Conservation (phyloP, 164 flowering plant species). For the Vitis amurensis region DNA sequence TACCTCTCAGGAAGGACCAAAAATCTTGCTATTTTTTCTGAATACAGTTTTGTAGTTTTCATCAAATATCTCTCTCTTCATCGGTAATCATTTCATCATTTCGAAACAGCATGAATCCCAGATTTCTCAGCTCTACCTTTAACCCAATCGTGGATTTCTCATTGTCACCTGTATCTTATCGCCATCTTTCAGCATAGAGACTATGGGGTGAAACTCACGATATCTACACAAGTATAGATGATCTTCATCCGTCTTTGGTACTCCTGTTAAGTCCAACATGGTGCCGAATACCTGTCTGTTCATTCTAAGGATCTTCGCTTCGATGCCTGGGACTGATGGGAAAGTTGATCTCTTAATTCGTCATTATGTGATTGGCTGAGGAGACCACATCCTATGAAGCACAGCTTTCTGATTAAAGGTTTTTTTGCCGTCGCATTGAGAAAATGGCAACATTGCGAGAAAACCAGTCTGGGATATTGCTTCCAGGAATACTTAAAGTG, state of each 20-base stretch:
- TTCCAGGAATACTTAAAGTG: constrained; percentile 6
- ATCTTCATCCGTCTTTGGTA: constrained; percentile 4
- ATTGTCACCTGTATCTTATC: not conserved
- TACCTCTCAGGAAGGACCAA: not conserved
- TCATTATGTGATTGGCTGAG: not conserved
- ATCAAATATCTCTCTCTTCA: not conserved
- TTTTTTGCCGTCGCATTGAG: not conserved
- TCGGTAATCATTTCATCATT: constrained; percentile 15
- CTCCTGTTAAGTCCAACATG: constrained; percentile 2
- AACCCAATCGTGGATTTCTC: not conserved
- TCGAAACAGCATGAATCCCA: constrained; percentile 11
- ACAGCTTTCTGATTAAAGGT: not conserved
- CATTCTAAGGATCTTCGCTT: not conserved
- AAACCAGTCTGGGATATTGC: constrained; percentile 11
- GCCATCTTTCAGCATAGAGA: not conserved
- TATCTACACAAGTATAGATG: constrained; percentile 9
- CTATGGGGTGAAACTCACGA: constrained; percentile 2
- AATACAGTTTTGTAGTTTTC: constrained; percentile 3
- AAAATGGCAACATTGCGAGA: not conserved
- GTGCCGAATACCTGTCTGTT: not conserved
- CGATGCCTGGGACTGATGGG: not conserved
- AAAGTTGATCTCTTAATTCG: not conserved
- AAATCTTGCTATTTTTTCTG: constrained; percentile 2
- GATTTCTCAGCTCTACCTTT: constrained; percentile 7
- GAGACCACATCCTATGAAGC: constrained; percentile 9